Evolutionary conservation across 805 yeast genomes (phyloP), one percentile per base, ranked within the genome.

Genomic region (Dipodascus albidus): DNA sequence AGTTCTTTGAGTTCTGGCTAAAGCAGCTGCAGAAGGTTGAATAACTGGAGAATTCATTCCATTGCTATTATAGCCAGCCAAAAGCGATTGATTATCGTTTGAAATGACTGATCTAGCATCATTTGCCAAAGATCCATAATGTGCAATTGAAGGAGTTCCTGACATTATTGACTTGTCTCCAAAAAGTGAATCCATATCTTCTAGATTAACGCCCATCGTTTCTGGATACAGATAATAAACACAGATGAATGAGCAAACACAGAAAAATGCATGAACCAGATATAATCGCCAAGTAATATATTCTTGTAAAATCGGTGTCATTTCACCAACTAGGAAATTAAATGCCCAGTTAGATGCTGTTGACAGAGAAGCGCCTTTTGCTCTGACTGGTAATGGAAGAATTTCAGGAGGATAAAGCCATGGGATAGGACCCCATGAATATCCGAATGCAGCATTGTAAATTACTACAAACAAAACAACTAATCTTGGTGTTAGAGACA

Each of bases 331-430:
- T 35, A 90, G 70, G 73, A 88, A 90, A 69, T 89, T 89, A 72
- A 87, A 89, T 3, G 87, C 77, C 97, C 97, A 89, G 66, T 89
- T 90, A 3, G 95, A 79, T 1, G 96, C 96, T 1, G 96, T 89
- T 0, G 95, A 84, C 57, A 87, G 71, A 1, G 95, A 87, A 0
- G 96, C 95, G 55, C 96, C 96, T 61, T 88, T 85, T 2, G 96
- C 87, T 52, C 97, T 77, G 9, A 88, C 87, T 19, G 83, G 74
- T 57, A 86, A 77, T 0, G 96, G 96, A 53, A 89, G 76, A 50
- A 90, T 87, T 69, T 87, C 96, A 56, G 87, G 83, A 60, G 90
- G 87, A 66, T 84, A 81, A 47, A 84, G 69, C 96, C 96, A 88
- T 11, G 95, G 95, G 53, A 89, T 82, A 2, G 96, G 96, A 8